phyloP scores from a whole-genome alignment of 257 asterid species.

The Haberlea rhodopensis region DNA sequence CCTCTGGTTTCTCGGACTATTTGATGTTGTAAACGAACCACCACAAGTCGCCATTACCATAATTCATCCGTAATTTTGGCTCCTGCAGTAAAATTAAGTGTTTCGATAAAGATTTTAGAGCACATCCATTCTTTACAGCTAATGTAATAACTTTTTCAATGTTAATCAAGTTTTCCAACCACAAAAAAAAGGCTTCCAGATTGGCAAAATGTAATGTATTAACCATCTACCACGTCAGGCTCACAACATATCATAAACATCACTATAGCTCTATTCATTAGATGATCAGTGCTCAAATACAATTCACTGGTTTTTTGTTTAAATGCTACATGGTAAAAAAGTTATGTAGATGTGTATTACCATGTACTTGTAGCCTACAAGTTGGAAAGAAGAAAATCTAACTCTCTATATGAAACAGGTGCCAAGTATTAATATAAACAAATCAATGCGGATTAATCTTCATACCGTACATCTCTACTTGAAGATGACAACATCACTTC shows the following conservation, averaged over 20 bases:
- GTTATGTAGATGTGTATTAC: no score
- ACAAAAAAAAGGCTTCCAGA: background rate
- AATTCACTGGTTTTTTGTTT: no score
- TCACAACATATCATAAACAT: background rate
- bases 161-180: background rate
- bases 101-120: background rate
- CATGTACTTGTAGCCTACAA: no score
- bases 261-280: background rate
- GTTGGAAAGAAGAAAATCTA: no score
- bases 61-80: background rate
- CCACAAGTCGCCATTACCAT: background rate
- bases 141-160: background rate
- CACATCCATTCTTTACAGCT: background rate
- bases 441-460: background rate
- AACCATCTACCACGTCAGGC: background rate
- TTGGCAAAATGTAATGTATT: background rate
- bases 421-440: no score
- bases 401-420: background rate
- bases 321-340: no score
- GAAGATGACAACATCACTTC: conserved; percentile 36
- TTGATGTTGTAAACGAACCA: background rate
- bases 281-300: background rate
- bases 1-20: background rate
- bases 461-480: background rate
- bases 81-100: background rate